A percentile compares a stretch with the other conserved stretches of the same genome.
These are phyloP conservation scores for Royoungia palumana DNA, from an alignment of 768 basidiomycete genomes.

Conservation along the genomic window DNA sequence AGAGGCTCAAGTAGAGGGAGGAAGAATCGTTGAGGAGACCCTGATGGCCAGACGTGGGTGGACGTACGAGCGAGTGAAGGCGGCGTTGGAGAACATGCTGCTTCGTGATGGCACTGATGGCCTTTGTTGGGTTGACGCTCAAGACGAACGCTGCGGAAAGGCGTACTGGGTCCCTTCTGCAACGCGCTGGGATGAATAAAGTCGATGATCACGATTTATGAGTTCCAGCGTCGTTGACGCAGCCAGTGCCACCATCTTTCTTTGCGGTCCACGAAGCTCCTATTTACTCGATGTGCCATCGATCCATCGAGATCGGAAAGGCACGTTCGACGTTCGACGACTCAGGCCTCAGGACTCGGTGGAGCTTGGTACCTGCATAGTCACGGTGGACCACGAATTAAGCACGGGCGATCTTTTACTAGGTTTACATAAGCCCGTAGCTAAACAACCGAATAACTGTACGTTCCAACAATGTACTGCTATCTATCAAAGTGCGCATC, in stretches of 20 bases:
- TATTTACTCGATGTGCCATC: too few relatives aligned
- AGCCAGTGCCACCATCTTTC: too few relatives aligned
- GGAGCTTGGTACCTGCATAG: constrained; percentile 89
- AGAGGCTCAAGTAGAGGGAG: constrained; percentile 63
- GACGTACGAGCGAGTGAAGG: constrained; percentile 70
- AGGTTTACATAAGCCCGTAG: too few relatives aligned
- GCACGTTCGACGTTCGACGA: too few relatives aligned
- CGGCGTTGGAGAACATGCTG: constrained; percentile 87
- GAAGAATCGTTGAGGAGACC: constrained; percentile 62
- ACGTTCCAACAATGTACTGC: too few relatives aligned
- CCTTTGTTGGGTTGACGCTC: constrained; percentile 92
- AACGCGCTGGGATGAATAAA: constrained; percentile 75
- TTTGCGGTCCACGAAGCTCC: too few relatives aligned
- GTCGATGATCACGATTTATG: too few relatives aligned
- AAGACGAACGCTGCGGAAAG: constrained; percentile 61
- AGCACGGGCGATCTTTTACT: too few relatives aligned
- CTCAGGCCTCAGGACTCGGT: constrained; percentile 87
- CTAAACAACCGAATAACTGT: too few relatives aligned
- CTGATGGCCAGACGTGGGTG: constrained; percentile 66
- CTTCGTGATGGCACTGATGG: constrained; percentile 89
- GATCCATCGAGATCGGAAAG: too few relatives aligned
- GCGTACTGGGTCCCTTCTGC: constrained; percentile 89
- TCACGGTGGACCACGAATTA: constrained; percentile 99
- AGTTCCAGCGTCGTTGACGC: too few relatives aligned
- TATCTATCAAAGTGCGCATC: too few relatives aligned